Conservation (phyloP, 2,329 filamentous ascomycete genomes). For the Aspergillus quadricinctus region DNA sequence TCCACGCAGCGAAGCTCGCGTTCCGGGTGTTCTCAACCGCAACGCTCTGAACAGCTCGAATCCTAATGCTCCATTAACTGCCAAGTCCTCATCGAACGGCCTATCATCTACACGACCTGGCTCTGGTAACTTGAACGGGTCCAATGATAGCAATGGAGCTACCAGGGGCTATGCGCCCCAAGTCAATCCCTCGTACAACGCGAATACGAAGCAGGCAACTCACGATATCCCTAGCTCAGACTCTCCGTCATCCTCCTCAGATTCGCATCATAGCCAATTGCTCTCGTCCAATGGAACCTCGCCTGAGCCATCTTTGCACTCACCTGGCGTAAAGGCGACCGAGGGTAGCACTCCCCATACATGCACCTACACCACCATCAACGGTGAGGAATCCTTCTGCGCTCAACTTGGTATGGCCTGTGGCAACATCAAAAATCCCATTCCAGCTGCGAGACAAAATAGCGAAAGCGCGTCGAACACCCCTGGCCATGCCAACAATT, state of each 20-base stretch:
- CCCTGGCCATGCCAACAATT: slow-evolving; percentile 14
- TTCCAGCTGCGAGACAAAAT: slow-evolving; percentile 36
- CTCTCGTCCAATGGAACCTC: slow-evolving; percentile 49
- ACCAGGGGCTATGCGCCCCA: slow-evolving; percentile 4
- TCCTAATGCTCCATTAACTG: slow-evolving; percentile 4
- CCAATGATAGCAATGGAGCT: slow-evolving; percentile 10
- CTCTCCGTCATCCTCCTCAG: slow-evolving; percentile 47
- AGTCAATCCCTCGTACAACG: slow-evolving; percentile 15
- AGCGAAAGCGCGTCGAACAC: slow-evolving; percentile 28
- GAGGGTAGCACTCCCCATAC: slow-evolving; percentile 27
- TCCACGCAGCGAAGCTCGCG: slow-evolving; percentile 14
- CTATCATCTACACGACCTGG: not conserved
- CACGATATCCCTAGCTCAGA: slow-evolving; percentile 40
- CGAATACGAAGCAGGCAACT: slow-evolving; percentile 17
- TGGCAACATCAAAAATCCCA: slow-evolving; percentile 42
- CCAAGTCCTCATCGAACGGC: not conserved
- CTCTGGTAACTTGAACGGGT: slow-evolving; percentile 8
- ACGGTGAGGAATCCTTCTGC: slow-evolving; percentile 45
- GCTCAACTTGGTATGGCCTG: slow-evolving; percentile 43
- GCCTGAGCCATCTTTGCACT: slow-evolving; percentile 43
- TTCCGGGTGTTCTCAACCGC: slow-evolving; percentile 29
- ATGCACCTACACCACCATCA: slow-evolving; percentile 26
- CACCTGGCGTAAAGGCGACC: slow-evolving; percentile 37
- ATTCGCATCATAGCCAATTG: slow-evolving; percentile 41
- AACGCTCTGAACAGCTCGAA: slow-evolving; percentile 14